Evolutionary conservation across 1,284 basidiomycete genomes (phyloP).

Genomic region (Neonothopanus nambi): DNA sequence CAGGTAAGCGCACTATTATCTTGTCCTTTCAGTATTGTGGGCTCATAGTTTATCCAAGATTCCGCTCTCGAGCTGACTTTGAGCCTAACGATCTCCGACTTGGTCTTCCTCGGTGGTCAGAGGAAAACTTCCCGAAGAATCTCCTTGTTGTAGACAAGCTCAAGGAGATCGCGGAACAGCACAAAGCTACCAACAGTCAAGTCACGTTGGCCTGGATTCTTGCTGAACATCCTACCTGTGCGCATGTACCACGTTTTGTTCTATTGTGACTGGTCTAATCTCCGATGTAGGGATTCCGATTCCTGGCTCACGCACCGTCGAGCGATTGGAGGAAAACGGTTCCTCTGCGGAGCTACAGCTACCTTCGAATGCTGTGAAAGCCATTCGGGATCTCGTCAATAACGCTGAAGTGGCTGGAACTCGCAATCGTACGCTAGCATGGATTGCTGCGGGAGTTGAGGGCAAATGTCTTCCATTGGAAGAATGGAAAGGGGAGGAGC

Average conservation of each 20-base stretch:
- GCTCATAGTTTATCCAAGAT: slow-evolving; percentile 27
- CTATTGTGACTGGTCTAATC: background rate
- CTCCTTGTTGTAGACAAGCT: slow-evolving; percentile 50
- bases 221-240: slow-evolving; percentile 53
- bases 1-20: slow-evolving; percentile 25
- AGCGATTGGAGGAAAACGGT: background rate
- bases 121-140: slow-evolving; percentile 60
- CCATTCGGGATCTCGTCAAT: background rate
- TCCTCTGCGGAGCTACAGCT: background rate
- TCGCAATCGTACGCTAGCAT: background rate
- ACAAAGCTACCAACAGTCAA: slow-evolving; percentile 54
- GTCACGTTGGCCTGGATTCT: slow-evolving; percentile 67
- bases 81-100: slow-evolving; percentile 41
- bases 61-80: slow-evolving; percentile 41
- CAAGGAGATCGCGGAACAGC: slow-evolving; percentile 41
- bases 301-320: background rate
- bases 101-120: slow-evolving; percentile 30
- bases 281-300: background rate
- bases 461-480: background rate
- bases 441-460: background rate
- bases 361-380: background rate
- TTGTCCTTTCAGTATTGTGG: background rate
- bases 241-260: slow-evolving; percentile 36
- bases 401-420: background rate
- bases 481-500: background rate